phyloP scores from a whole-genome alignment of 2,329 filamentous ascomycete genomes.

The Ophiostoma ips region DNA sequence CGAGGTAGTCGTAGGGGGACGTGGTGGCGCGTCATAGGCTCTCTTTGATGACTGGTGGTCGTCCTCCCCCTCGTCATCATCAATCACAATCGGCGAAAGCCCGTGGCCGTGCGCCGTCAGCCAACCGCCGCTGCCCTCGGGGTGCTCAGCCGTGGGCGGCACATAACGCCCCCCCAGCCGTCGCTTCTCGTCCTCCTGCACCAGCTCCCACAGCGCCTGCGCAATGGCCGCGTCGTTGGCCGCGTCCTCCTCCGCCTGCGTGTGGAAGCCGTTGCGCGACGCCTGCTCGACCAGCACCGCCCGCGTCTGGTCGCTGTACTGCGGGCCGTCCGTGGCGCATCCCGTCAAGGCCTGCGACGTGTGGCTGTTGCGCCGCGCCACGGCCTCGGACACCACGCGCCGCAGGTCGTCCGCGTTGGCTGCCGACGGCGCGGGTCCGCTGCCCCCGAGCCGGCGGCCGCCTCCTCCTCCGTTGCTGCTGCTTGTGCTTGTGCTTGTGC shows the following conservation, averaged over 20 bases:
- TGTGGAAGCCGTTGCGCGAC: constrained; percentile 61
- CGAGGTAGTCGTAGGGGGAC: neutral
- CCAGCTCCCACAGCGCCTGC: constrained; percentile 71
- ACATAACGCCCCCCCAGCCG: constrained; percentile 43
- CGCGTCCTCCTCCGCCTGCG: constrained; percentile 74
- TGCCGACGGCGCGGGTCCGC: constrained; percentile 28
- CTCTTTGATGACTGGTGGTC: neutral
- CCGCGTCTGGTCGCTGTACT: constrained; percentile 11
- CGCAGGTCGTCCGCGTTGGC: constrained; percentile 46
- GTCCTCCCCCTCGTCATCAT: constrained; percentile 9
- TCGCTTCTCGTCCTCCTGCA: constrained; percentile 58
- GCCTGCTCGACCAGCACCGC: constrained; percentile 11
- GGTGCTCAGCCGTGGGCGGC: constrained; percentile 33
- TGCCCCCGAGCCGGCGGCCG: constrained; percentile 49
- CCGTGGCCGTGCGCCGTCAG: constrained; percentile 10
- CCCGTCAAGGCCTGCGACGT: constrained; percentile 46
- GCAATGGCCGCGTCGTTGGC: constrained; percentile 80
- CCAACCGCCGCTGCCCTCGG: constrained; percentile 30
- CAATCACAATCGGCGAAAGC: constrained; percentile 1
- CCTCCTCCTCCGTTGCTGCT: too few relatives aligned
- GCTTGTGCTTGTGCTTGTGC: constrained; percentile 29
- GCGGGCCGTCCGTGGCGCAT: constrained; percentile 51
- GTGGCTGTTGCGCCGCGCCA: constrained; percentile 43
- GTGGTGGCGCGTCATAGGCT: neutral
- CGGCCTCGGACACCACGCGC: constrained; percentile 56